Evolutionary conservation across 1,284 basidiomycete genomes (phyloP).

Genomic region (Cryptococcus sp.): DNA sequence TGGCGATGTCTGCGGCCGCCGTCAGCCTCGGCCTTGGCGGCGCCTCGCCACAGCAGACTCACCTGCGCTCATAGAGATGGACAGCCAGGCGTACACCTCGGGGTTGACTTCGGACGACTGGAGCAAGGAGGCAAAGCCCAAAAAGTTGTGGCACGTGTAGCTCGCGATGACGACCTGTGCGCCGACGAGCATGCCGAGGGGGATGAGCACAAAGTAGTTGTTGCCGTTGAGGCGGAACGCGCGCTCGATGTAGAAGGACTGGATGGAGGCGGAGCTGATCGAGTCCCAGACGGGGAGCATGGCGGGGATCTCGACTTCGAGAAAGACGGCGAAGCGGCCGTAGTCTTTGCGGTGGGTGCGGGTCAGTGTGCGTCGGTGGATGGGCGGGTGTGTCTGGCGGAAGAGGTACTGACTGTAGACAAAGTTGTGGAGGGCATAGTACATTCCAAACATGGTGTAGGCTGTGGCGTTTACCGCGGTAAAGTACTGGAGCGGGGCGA

Average conservation of each 20-base stretch:
- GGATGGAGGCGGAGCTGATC: not conserved
- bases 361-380: not conserved
- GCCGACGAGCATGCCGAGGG: conserved; percentile 12
- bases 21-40: too few species aligned
- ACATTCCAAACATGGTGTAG: not conserved
- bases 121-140: too few species aligned
- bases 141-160: too few species aligned
- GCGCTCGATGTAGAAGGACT: conserved; percentile 18
- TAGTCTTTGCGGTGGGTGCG: not conserved
- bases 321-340: not conserved
- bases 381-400: not conserved
- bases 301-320: conserved; percentile 1
- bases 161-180: not conserved
- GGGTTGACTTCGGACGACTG: too few species aligned
- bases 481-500: not conserved
- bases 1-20: conserved; percentile 10
- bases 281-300: not conserved
- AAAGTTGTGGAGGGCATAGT: conserved; percentile 1
- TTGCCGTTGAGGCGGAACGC: conserved; percentile 13
- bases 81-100: too few species aligned
- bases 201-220: conserved; percentile 4
- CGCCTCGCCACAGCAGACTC: too few species aligned
- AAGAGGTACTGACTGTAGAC: conserved; percentile 3
- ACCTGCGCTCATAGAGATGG: too few species aligned
- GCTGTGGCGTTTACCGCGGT: not conserved